A percentile compares a stretch with the other conserved stretches of the same genome.
Evolutionary conservation across 352 stramenopile species (phyloP).

Genomic region (Pseudoperonospora humuli): DNA sequence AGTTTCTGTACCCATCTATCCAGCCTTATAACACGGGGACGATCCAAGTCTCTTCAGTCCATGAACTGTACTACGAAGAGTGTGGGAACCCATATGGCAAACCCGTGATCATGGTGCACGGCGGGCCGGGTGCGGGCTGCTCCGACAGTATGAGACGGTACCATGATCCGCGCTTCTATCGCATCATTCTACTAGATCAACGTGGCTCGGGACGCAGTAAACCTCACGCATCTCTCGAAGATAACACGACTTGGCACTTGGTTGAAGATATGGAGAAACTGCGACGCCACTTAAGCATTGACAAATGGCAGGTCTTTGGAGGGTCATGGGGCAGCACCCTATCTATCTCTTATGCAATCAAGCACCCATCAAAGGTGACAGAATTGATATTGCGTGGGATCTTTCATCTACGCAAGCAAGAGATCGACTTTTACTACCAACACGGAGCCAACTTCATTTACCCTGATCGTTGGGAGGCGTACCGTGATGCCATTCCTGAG

Average conservation of each 20-base stretch:
- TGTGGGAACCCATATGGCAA: constrained; percentile 82
- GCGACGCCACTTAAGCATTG: constrained; percentile 72
- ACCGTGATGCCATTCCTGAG: constrained; percentile 80
- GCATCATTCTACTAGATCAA: constrained; percentile 92
- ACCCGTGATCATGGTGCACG: constrained; percentile 92
- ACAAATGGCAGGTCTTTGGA: constrained; percentile 91
- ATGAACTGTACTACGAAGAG: constrained; percentile 89
- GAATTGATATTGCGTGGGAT: constrained; percentile 90
- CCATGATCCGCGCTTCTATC: constrained; percentile 88
- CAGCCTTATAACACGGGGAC: constrained; percentile 77
- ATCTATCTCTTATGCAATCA: constrained; percentile 88
- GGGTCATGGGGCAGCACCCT: constrained; percentile 93
- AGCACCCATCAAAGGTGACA: constrained; percentile 72
- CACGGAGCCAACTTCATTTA: constrained; percentile 85
- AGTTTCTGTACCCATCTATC: constrained; percentile 77
- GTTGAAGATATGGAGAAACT: constrained; percentile 92
- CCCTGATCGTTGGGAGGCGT: constrained; percentile 87
- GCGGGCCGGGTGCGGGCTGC: constrained; percentile 88
- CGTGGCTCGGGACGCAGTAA: constrained; percentile 84
- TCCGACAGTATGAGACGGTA: constrained; percentile 84
- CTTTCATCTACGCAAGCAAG: constrained; percentile 85
- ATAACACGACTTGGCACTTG: constrained; percentile 90
- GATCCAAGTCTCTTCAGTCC: constrained; percentile 72
- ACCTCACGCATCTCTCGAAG: constrained; percentile 77
- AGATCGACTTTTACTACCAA: constrained; percentile 93